Evolutionary conservation across 768 basidiomycete species (phyloP), one percentile per base, ranked within the genome.

Genomic region (Rhodotorula taiwanensis): DNA sequence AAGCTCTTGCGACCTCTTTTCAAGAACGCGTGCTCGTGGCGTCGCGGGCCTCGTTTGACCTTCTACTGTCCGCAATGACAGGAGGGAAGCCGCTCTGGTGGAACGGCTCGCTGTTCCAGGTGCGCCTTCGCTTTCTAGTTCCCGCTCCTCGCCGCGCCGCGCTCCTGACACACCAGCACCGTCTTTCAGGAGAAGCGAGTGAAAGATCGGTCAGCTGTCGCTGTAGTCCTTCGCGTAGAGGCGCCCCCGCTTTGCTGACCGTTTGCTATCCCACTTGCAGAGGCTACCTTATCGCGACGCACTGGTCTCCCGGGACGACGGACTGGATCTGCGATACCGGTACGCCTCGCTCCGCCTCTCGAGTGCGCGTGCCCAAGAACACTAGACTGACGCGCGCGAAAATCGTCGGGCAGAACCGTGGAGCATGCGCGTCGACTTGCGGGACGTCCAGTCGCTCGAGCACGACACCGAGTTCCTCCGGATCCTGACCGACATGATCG

Each of bases 311-410:
- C 3, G 59, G 60, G 0, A 52, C 55, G 3, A 55, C 52, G 25
- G 65, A 66, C 45, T 66, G 65, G 65, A 39, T 54, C 21, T 66
- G 65, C 65, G 65, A 66, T 23, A 65, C 64, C 6, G 57, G 55
- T 57, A 18, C 43, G 55, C 20, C 44, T 16, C 20, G 7, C n/a
- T 6, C 43, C 36, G 21, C 52, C 36, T 52, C 52, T 51, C 49
- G 30, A 27, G 9, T n/a, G n/a, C n/a, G n/a, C n/a, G n/a, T n/a
- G n/a, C n/a, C n/a, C n/a, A n/a, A n/a, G n/a, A n/a, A n/a, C n/a
- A n/a, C n/a, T n/a, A n/a, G n/a, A n/a, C n/a, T n/a, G n/a, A n/a
- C n/a, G n/a, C n/a, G n/a, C n/a, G n/a, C n/a, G n/a, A 6, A 23
- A 8, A 6, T 31, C 3, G 15, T 20, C n/a, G 20, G 3, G 34